These are phyloP conservation scores for Inonotus obliquus DNA, from an alignment of 1,284 basidiomycete genomes.

Conservation along the genomic window DNA sequence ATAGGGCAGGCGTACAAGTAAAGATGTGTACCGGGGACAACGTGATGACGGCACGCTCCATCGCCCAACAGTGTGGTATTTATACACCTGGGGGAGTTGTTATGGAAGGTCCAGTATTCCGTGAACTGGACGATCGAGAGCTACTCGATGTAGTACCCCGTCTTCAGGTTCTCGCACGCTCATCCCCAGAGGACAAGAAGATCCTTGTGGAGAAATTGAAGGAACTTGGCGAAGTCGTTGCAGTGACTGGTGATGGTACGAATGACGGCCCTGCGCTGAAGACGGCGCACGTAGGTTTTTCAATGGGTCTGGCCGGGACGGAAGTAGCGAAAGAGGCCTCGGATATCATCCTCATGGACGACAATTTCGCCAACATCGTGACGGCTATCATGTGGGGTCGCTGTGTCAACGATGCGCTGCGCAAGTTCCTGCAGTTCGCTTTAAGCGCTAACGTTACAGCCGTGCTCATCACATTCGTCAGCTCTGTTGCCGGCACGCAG, in stretches of 20 bases:
- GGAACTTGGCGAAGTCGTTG: slow-evolving; percentile 87
- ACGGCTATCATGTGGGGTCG: slow-evolving; percentile 99
- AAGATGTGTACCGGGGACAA: slow-evolving; percentile 99
- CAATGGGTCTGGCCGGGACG: slow-evolving; percentile 98
- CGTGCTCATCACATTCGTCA: slow-evolving; percentile 89
- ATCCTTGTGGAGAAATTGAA: slow-evolving; percentile 88
- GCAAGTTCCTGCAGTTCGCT: slow-evolving; percentile 98
- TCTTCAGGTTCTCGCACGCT: slow-evolving; percentile 82
- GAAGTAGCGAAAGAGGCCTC: slow-evolving; percentile 99
- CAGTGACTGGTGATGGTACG: slow-evolving; percentile 97
- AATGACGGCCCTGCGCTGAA: slow-evolving; percentile 98
- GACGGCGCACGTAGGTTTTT: slow-evolving; percentile 90
- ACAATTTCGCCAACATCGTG: slow-evolving; percentile 97
- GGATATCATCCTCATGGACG: slow-evolving; percentile 98
- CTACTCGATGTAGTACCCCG: slow-evolving; percentile 63
- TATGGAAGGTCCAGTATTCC: slow-evolving; percentile 90
- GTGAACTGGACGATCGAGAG: slow-evolving; percentile 50
- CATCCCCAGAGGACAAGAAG: slow-evolving; percentile 96
- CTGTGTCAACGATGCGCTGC: slow-evolving; percentile 95
- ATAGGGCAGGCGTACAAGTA: slow-evolving; percentile 84
- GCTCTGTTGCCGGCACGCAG: slow-evolving; percentile 73
- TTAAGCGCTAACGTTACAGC: slow-evolving; percentile 95
- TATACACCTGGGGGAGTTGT: slow-evolving; percentile 89
- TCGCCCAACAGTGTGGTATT: slow-evolving; percentile 93
- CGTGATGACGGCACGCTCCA: slow-evolving; percentile 88